phyloP scores from a whole-genome alignment of 148 eudicot genomes.

The Camellia sinensis region DNA sequence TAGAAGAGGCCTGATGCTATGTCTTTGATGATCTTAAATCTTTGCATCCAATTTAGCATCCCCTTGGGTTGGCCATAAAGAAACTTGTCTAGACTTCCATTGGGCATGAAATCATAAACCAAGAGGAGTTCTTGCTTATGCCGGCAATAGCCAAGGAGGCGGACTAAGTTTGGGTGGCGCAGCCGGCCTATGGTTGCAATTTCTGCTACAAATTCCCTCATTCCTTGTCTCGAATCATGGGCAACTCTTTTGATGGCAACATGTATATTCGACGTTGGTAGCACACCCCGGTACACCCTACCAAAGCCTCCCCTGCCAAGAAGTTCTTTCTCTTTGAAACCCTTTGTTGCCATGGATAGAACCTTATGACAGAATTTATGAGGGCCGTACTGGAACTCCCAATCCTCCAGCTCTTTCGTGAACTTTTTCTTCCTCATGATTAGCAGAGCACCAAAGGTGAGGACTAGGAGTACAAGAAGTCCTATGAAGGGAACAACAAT shows the following conservation, averaged over 20 bases:
- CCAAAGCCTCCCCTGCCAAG: slow-evolving; percentile 11
- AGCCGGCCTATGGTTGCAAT: slow-evolving; percentile 3
- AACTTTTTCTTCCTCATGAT: neutral
- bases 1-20: slow-evolving; percentile 2
- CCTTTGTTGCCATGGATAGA: neutral
- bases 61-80: neutral
- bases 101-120: slow-evolving; percentile 3
- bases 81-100: slow-evolving; percentile 6
- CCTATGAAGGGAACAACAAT: neutral
- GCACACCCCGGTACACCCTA: neutral
- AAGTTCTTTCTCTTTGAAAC: neutral
- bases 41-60: neutral
- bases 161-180: neutral
- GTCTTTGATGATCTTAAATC: slow-evolving; percentile 11
- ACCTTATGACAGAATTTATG: neutral
- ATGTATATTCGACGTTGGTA: neutral
- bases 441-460: neutral
- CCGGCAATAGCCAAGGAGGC: slow-evolving; percentile 12
- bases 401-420: slow-evolving; percentile 3
- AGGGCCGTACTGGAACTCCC: slow-evolving; percentile 15
- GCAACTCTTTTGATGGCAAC: slow-evolving; percentile 6
- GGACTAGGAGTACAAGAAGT: neutral
- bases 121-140: slow-evolving; percentile 3
- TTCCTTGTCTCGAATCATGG: slow-evolving; percentile 1
- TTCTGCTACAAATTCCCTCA: slow-evolving; percentile 17